phyloP scores from a whole-genome alignment of 805 yeast genomes.

The Tetrapisispora iriomotensis region DNA sequence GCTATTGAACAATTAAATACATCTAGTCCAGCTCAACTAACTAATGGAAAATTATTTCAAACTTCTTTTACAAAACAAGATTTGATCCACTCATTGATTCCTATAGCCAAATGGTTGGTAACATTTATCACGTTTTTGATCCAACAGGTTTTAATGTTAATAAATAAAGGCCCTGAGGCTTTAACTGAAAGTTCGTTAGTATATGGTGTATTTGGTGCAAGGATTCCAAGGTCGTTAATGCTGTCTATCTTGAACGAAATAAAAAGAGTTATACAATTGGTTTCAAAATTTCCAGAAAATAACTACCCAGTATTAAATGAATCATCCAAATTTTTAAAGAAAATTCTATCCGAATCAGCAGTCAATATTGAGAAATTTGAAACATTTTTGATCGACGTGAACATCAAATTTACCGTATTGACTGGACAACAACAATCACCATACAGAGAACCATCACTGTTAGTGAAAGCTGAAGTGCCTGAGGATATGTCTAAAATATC shows the following conservation, averaged over 20 bases:
- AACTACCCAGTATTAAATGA: constrained; percentile 31
- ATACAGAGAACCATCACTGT: constrained; percentile 31
- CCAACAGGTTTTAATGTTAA: constrained; percentile 57
- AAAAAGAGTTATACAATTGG: constrained; percentile 46
- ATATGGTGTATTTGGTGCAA: constrained; percentile 51
- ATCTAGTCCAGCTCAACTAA: constrained; percentile 30
- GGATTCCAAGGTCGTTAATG: constrained; percentile 59
- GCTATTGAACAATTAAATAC: constrained; percentile 29
- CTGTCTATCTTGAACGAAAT: constrained; percentile 59
- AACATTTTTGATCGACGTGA: constrained; percentile 51
- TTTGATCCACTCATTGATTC: constrained; percentile 53
- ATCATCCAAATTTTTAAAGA: constrained; percentile 25
- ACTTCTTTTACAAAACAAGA: constrained; percentile 54
- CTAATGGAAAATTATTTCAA: constrained; percentile 37
- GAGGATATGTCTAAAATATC: constrained; percentile 27
- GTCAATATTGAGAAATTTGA: constrained; percentile 49
- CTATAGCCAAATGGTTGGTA: constrained; percentile 76
- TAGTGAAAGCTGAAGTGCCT: constrained; percentile 55
- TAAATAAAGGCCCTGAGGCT: constrained; percentile 12
- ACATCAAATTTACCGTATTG: constrained; percentile 21
- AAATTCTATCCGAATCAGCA: constrained; percentile 36
- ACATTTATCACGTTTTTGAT: constrained; percentile 64
- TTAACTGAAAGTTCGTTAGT: constrained; percentile 34
- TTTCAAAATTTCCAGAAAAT: constrained; percentile 48
- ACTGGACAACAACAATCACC: constrained; percentile 23